Evolutionary conservation across 169 alveolate species (phyloP).

Genomic region (Plasmodium chabaudi): DNA sequence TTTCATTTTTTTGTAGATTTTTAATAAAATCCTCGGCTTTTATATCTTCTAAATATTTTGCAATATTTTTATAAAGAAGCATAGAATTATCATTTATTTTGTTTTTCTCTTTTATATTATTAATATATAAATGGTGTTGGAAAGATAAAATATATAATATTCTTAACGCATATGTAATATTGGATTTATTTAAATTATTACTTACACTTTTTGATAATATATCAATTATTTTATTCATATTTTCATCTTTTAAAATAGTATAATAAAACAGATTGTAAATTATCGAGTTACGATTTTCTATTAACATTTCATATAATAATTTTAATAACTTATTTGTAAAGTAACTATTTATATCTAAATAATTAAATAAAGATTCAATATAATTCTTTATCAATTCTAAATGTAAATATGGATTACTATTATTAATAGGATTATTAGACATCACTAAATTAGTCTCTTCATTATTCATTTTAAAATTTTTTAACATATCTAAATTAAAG

Average conservation of each 20-base stretch:
- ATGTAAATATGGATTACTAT: slow-evolving; percentile 62
- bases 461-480: slow-evolving; percentile 29
- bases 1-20: slow-evolving; percentile 47
- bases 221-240: slow-evolving; percentile 35
- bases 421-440: not conserved
- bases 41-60: slow-evolving; percentile 42
- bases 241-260: slow-evolving; percentile 67
- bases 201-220: slow-evolving; percentile 59
- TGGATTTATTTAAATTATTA: slow-evolving; percentile 49
- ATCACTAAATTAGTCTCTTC: slow-evolving; percentile 2
- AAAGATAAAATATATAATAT: slow-evolving; percentile 63
- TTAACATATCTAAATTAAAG: slow-evolving; percentile 42
- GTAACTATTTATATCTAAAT: slow-evolving; percentile 30
- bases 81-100: slow-evolving; percentile 19
- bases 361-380: slow-evolving; percentile 39
- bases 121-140: slow-evolving; percentile 38
- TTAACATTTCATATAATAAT: slow-evolving; percentile 69
- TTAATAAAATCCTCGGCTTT: slow-evolving; percentile 29
- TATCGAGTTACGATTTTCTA: slow-evolving; percentile 47
- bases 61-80: slow-evolving; percentile 39
- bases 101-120: slow-evolving; percentile 6
- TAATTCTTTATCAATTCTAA: slow-evolving; percentile 45
- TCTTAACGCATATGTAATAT: slow-evolving; percentile 53
- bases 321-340: slow-evolving; percentile 68
- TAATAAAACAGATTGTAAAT: slow-evolving; percentile 65